These are phyloP conservation scores for Durio zibethinus DNA, from an alignment of 345 rosid species.

Conservation along the genomic window DNA sequence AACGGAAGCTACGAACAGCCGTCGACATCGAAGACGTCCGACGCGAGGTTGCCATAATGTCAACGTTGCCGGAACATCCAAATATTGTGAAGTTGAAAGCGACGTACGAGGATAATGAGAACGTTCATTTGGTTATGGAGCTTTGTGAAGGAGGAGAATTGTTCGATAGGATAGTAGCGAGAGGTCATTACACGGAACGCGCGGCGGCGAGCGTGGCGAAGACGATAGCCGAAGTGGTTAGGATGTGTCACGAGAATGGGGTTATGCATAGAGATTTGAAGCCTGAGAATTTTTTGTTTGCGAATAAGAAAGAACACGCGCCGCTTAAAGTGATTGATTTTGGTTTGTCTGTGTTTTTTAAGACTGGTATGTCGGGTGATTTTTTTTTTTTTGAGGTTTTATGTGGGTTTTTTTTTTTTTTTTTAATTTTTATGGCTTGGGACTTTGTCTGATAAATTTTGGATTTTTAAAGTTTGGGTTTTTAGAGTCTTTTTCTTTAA, in stretches of 20 bases:
- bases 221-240: constrained; percentile 84
- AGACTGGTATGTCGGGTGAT: constrained; percentile 55
- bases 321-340: constrained; percentile 87
- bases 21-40: constrained; percentile 89
- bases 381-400: neutral
- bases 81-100: constrained; percentile 87
- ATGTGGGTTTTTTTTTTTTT: neutral
- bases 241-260: constrained; percentile 88
- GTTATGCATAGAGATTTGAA: constrained; percentile 94
- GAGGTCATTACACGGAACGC: constrained; percentile 91
- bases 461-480: neutral
- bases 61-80: constrained; percentile 76
- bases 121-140: constrained; percentile 95
- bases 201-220: constrained; percentile 82
- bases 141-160: constrained; percentile 96
- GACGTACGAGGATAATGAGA: constrained; percentile 84
- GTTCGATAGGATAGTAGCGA: constrained; percentile 90
- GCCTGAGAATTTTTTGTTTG: constrained; percentile 92
- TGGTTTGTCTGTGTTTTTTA: constrained; percentile 82
- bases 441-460: neutral
- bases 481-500: neutral
- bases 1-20: constrained; percentile 83
- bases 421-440: neutral
- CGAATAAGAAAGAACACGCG: constrained; percentile 84
- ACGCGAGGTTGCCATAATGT: constrained; percentile 91